Percentiles rank a stretch among this genome's conserved stretches.
phyloP scores from a whole-genome alignment of 176 grass and related monocot species.

The Cenchrus fungigraminus region DNA sequence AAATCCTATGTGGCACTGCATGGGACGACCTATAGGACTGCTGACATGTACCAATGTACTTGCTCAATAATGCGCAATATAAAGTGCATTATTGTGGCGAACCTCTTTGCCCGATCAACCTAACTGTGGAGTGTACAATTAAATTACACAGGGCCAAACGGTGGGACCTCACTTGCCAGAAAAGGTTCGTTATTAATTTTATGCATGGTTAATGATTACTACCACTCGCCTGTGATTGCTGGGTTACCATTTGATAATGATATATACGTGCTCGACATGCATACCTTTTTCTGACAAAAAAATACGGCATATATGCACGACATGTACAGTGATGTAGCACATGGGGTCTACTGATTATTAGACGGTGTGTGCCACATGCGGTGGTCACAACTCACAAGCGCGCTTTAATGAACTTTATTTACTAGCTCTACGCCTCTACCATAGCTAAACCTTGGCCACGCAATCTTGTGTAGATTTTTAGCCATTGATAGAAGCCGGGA shows the following conservation, averaged over 20 bases:
- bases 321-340: background rate
- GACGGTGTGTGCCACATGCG: background rate
- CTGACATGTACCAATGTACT: no score
- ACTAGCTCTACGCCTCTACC: no score
- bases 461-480: no score
- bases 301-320: background rate
- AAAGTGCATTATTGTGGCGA: background rate
- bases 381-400: background rate
- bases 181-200: no score
- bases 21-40: no score
- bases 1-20: no score
- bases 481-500: no score
- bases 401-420: background rate
- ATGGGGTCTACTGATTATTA: background rate
- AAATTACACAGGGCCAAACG: no score
- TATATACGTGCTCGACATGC: background rate
- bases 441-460: no score
- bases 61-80: background rate
- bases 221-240: background rate
- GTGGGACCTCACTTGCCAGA: no score
- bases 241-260: background rate
- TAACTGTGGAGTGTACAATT: background rate
- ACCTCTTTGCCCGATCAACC: background rate
- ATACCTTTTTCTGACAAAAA: background rate
- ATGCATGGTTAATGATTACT: slow-evolving; percentile 3